phyloP scores from a whole-genome alignment of 441 rosid genomes.

The Melastoma candidum region DNA sequence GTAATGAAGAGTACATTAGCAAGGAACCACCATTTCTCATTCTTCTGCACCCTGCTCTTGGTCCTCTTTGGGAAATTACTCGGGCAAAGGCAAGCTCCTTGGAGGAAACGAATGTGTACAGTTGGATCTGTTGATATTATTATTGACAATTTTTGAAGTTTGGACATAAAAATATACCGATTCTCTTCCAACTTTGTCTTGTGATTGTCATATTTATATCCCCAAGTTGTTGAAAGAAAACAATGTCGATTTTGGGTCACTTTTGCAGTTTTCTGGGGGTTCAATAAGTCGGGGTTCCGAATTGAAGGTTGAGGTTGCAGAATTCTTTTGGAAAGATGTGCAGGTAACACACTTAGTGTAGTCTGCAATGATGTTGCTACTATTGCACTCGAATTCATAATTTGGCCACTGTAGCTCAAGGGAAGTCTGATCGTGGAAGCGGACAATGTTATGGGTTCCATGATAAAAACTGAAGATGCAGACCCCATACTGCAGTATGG shows the following conservation, averaged over 20 bases:
- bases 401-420: constrained; percentile 44
- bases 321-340: constrained; percentile 82
- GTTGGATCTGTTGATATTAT: not conserved
- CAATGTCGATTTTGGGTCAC: constrained; percentile 5
- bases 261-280: constrained; percentile 61
- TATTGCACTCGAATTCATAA: constrained; percentile 18
- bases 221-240: constrained; percentile 4
- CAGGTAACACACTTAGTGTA: constrained; percentile 37
- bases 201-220: not conserved
- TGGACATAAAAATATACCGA: not conserved
- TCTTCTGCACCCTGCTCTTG: constrained; percentile 87
- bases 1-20: constrained; percentile 51
- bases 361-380: constrained; percentile 4
- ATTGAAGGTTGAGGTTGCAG: constrained; percentile 80
- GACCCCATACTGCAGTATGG: constrained; percentile 67
- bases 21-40: constrained; percentile 82
- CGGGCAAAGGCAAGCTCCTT: constrained; percentile 55
- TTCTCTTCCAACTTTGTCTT: too few species aligned
- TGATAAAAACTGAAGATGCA: constrained; percentile 29
- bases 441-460: constrained; percentile 70
- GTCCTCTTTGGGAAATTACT: constrained; percentile 90
- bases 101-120: not conserved
- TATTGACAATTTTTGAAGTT: constrained; percentile 1
- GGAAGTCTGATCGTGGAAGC: constrained; percentile 77
- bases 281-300: constrained; percentile 71